Conservation (phyloP, 148 eudicot genomes). For the Euryodendron excelsum region DNA sequence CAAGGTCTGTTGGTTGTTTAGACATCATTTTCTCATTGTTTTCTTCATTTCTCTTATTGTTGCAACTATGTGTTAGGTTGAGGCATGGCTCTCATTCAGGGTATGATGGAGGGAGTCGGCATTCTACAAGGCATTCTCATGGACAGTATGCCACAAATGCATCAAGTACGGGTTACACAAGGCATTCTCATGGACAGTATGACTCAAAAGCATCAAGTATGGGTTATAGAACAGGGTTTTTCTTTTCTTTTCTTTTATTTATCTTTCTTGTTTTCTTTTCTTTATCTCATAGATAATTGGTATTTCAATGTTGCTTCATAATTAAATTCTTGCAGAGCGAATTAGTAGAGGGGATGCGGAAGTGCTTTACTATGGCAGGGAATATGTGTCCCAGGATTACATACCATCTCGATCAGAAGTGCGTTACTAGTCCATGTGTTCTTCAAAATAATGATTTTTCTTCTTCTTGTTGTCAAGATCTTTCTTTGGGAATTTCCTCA, state of each 20-base stretch:
- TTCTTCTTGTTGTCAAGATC: neutral
- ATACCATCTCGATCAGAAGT: constrained; percentile 4
- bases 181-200: constrained; percentile 1
- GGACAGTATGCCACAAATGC: neutral
- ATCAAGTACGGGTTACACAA: constrained; percentile 2
- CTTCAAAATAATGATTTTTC: neutral
- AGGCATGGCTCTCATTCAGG: constrained; percentile 5
- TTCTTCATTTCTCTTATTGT: neutral
- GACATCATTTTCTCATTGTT: neutral
- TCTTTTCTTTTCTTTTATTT: neutral
- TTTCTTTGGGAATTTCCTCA: neutral
- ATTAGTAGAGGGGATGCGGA: neutral
- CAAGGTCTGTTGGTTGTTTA: neutral
- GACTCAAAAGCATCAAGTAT: neutral
- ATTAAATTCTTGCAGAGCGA: neutral
- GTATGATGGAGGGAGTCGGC: neutral
- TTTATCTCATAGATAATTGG: neutral
- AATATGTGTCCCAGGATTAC: neutral
- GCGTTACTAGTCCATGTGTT: neutral
- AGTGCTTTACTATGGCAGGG: constrained; percentile 1
- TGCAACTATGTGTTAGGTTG: neutral
- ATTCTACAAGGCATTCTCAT: neutral
- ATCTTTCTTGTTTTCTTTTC: neutral
- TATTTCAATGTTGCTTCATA: neutral
- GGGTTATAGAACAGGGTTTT: neutral